Base-by-base conservation (phyloP, 345 rosid genomes). In the Barbarea vulgaris region DNA sequence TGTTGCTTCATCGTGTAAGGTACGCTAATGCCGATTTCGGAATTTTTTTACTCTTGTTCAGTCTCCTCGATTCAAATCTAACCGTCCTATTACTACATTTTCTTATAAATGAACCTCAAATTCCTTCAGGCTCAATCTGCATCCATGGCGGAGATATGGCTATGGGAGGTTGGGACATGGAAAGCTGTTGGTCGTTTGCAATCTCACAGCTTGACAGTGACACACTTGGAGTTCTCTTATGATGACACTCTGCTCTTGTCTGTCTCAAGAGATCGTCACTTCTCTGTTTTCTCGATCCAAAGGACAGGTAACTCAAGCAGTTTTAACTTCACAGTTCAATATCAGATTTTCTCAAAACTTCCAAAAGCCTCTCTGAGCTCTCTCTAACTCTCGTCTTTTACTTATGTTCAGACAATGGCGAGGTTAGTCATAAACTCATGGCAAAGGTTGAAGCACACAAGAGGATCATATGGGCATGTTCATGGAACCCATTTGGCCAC, bases 151-250 rank as follows among this genome's bases (percentile, higher is more conserved):
- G 97, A 95, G 64, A 88, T 95, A 86, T 90, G 94, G 96, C 75
- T 89, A 24, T 95, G 96, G 99, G 85, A 90, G 81, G 96, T 89
- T 54, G 94, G 98, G 74, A 84, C 94, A n/a, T 95, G 99, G 96
- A 95, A 92, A 83, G 83, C 90, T 54, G 86, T 90, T 52, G 91
- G 91, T 58, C 87, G 87, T 48, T 76, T 95, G 88, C 90, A 89
- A 77, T 88, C 99, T 75, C 99, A 88, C 87, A 89, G 84, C 81
- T 87, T 95, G 83, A 92, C 99, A 30, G 97, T 92, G 39, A 95
- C 99, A 18, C 96, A 87, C 44, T 89, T 90, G 83, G 93, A 87
- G 65, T 95, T 90, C 82, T 92, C 97, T 67, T 85, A 80, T 14
- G 91, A 95, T 34, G 86, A 92, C 78, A 84, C 74, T 62, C 79